A percentile compares a stretch with the other conserved stretches of the same genome.
Evolutionary conservation across 169 alveolate species (phyloP).

Genomic region (Plasmodium chabaudi): DNA sequence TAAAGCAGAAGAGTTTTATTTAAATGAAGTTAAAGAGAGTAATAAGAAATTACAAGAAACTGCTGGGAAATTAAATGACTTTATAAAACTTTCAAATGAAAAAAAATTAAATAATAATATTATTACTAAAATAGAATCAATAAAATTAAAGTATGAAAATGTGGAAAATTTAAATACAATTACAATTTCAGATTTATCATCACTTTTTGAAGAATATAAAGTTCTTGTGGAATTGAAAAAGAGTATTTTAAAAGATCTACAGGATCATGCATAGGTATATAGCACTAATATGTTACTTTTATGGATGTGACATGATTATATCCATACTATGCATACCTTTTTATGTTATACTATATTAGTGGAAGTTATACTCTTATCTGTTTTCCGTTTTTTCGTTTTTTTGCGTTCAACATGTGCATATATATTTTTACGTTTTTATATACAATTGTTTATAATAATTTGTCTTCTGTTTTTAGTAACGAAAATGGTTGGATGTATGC

Average conservation of each 20-base stretch:
- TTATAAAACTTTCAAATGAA: conserved; percentile 43
- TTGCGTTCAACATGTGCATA: too few species aligned
- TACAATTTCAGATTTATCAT: conserved; percentile 21
- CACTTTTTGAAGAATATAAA: conserved; percentile 63
- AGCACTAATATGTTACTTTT: too few species aligned
- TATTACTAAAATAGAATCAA: conserved; percentile 33
- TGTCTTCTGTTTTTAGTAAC: too few species aligned
- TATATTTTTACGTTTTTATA: too few species aligned
- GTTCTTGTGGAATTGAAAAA: conserved; percentile 51
- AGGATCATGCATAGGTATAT: conserved; percentile 14
- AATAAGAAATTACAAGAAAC: conserved; percentile 71
- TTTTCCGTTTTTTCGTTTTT: too few species aligned
- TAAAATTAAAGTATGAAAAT: conserved; percentile 27
- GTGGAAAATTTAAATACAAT: conserved; percentile 23
- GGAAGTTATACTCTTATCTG: too few species aligned
- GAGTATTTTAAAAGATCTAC: conserved; percentile 35
- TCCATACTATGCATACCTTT: too few species aligned
- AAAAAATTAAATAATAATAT: conserved; percentile 31
- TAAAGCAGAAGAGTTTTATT: conserved; percentile 48
- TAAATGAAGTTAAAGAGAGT: conserved; percentile 70
- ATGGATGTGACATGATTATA: too few species aligned
- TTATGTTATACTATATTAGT: too few species aligned
- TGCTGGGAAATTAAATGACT: conserved; percentile 64
- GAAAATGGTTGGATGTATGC: too few species aligned
- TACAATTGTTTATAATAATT: too few species aligned